Evolutionary conservation across 306 rosid genomes (phyloP).

Genomic region (Prunus mira): DNA sequence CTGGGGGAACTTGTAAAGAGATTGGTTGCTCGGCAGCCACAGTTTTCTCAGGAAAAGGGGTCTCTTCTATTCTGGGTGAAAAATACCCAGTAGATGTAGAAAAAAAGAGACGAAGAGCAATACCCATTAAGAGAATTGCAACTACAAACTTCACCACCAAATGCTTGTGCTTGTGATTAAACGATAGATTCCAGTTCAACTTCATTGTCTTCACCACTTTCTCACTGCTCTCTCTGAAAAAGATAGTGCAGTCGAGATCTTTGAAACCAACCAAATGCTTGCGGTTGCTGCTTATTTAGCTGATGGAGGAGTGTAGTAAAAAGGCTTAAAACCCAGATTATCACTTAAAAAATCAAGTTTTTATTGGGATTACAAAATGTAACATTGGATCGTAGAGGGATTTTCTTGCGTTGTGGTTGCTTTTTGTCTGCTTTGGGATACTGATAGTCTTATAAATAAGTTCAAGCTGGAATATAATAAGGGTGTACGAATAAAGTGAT

Average conservation of each 20-base stretch:
- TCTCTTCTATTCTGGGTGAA: slow-evolving; percentile 45
- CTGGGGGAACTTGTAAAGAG: not conserved
- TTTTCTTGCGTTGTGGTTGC: not conserved
- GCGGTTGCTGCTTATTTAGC: not conserved
- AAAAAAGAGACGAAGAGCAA: slow-evolving; percentile 60
- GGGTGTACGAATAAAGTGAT: not conserved
- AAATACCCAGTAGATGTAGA: slow-evolving; percentile 36
- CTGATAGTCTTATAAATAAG: not conserved
- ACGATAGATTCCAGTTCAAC: slow-evolving; percentile 41
- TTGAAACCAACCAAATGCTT: no score
- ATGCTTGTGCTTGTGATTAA: slow-evolving; percentile 40
- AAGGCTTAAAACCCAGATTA: not conserved
- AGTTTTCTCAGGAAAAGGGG: slow-evolving; percentile 45
- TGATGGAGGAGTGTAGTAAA: not conserved
- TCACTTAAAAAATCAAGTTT: not conserved
- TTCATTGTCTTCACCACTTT: slow-evolving; percentile 41
- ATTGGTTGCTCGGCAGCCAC: slow-evolving; percentile 11
- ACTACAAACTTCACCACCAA: slow-evolving; percentile 45
- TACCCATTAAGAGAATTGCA: slow-evolving; percentile 47
- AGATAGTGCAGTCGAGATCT: not conserved
- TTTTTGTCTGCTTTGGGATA: not conserved
- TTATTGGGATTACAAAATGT: not conserved
- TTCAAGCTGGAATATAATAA: not conserved
- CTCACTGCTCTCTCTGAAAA: not conserved
- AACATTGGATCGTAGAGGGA: not conserved